Conservation (phyloP, 1,284 basidiomycete genomes). For the Trichosporon coremiiforme region DNA sequence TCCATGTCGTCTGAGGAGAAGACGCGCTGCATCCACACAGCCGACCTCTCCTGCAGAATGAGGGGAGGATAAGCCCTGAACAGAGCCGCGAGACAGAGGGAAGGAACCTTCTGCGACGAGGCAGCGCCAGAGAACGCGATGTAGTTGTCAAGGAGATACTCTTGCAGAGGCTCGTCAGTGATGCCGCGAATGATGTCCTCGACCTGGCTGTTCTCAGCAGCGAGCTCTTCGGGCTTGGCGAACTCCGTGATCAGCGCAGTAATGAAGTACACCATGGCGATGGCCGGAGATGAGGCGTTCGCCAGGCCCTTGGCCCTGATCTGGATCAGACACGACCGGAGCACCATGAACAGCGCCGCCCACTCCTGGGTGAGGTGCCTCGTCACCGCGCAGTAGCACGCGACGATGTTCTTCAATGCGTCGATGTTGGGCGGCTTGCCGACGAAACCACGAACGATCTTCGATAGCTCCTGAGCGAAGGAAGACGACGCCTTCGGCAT, state of each 20-base stretch:
- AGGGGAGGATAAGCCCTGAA: conserved; percentile 89
- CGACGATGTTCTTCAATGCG: conserved; percentile 85
- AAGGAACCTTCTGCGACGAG: conserved; percentile 36
- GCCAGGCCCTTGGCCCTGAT: conserved; percentile 21
- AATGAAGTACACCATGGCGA: conserved; percentile 71
- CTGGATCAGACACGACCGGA: conserved; percentile 79
- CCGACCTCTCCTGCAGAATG: conserved; percentile 76
- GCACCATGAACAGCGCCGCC: conserved; percentile 68
- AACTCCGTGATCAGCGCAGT: conserved; percentile 82
- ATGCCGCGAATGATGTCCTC: conserved; percentile 62
- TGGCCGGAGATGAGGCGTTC: not conserved
- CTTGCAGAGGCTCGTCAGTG: conserved; percentile 62
- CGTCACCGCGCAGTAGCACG: conserved; percentile 84
- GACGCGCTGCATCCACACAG: conserved; percentile 83
- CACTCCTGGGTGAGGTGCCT: conserved; percentile 85
- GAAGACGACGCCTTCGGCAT: conserved; percentile 84
- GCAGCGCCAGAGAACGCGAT: conserved; percentile 56
- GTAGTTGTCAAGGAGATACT: conserved; percentile 75
- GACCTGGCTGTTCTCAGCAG: conserved; percentile 82
- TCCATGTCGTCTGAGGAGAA: conserved; percentile 73
- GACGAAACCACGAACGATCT: conserved; percentile 80
- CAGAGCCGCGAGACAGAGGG: conserved; percentile 81
- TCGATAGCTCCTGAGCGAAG: conserved; percentile 81
- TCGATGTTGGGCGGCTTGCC: conserved; percentile 72
- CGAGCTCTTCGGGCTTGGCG: conserved; percentile 77